Conservation (phyloP, 345 rosid species). For the Eucalyptus victrix region DNA sequence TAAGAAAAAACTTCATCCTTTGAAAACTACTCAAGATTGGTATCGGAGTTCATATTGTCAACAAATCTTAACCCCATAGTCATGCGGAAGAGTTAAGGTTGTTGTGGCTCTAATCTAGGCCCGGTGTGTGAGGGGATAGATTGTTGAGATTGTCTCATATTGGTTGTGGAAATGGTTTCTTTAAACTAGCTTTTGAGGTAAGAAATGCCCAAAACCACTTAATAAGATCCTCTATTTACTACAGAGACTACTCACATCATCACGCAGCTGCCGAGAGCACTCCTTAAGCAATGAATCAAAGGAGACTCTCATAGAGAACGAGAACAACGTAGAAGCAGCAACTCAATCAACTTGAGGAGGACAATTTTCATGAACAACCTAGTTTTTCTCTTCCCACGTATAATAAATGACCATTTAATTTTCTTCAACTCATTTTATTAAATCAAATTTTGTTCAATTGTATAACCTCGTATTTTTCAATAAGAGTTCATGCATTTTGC, state of each 20-base stretch:
- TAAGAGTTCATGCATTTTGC: not conserved
- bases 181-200: too few species aligned
- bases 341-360: not conserved
- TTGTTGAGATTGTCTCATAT: not conserved
- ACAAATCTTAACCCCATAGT: too few species aligned
- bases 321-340: not conserved
- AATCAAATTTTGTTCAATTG: not conserved
- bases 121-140: too few species aligned
- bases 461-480: not conserved
- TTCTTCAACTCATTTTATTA: not conserved
- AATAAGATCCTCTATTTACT: not conserved
- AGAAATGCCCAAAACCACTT: too few species aligned
- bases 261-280: not conserved
- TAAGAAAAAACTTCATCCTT: too few species aligned
- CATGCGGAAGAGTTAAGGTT: too few species aligned
- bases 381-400: not conserved
- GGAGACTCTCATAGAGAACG: not conserved
- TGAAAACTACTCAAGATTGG: too few species aligned
- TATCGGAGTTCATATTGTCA: rapidly evolving
- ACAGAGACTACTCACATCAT: not conserved
- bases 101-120: too few species aligned
- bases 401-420: not conserved
- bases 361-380: not conserved
- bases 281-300: not conserved
- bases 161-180: rapidly evolving